Evolutionary conservation across 2,329 filamentous ascomycete genomes (phyloP).

Genomic region (Botrytis cinerea): DNA sequence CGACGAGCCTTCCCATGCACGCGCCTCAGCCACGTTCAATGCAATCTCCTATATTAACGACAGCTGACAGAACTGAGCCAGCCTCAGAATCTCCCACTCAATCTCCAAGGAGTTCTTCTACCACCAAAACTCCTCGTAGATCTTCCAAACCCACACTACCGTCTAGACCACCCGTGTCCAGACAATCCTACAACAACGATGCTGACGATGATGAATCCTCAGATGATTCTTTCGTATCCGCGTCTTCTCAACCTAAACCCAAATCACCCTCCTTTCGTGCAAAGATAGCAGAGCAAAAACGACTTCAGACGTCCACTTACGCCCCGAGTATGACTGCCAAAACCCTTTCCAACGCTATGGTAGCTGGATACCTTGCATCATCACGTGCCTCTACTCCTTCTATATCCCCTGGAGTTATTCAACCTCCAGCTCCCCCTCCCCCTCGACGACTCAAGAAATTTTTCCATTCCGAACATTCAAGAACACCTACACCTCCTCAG

Average conservation of each 20-base stretch:
- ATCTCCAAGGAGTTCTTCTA: neutral
- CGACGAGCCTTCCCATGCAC: neutral
- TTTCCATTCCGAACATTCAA: constrained; percentile 38
- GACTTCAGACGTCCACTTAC: constrained; percentile 29
- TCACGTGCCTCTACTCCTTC: constrained; percentile 51
- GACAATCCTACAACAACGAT: constrained; percentile 25
- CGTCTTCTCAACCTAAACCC: constrained; percentile 31
- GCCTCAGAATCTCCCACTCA: neutral
- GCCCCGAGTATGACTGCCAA: constrained; percentile 54
- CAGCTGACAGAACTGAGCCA: neutral
- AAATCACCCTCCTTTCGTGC: constrained; percentile 34
- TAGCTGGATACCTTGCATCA: constrained; percentile 72
- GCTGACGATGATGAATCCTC: constrained; percentile 34
- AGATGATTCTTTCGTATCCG: constrained; percentile 42
- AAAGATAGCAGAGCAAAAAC: constrained; percentile 34
- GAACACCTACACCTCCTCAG: constrained; percentile 2
- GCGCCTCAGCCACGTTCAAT: constrained; percentile 12
- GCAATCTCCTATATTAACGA: neutral
- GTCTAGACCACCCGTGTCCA: constrained; percentile 19
- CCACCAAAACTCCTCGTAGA: constrained; percentile 9
- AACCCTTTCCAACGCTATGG: constrained; percentile 71
- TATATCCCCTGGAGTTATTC: constrained; percentile 22
- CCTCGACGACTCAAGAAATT: constrained; percentile 40
- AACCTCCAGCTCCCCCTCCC: constrained; percentile 39
- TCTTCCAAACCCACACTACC: neutral